Base-by-base conservation (phyloP, 192 early-diverging fungal species). In the Coemansia sp. region DNA sequence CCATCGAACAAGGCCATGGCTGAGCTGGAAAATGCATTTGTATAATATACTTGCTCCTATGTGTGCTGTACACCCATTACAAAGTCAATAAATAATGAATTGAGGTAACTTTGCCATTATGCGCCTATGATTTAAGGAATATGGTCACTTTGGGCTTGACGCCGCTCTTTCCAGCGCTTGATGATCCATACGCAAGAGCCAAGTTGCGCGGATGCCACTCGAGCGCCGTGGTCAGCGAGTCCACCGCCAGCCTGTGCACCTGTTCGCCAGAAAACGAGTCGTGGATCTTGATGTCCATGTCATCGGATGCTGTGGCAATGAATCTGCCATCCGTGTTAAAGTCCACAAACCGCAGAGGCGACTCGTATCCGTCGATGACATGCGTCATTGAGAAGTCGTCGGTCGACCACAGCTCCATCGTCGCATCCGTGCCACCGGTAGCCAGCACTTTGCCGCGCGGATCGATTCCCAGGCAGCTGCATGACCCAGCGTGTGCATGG, bases 151-250 rank as follows among this genome's bases (percentile, higher is more conserved):
- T 23, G 18, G 70, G 59, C 45, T 68, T 68, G 10, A 20, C 39
- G 29, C 20, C 1, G 42, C 40, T 34, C 57, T 75, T 75, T 33
- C n/a, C 46, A 0, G 70, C 64, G 5, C 62, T 67, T 0, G 56
- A 40, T 2, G 79, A 64, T n/a, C 65, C 79, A 33, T 72, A 75
- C 5, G 79, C 79, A 13, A 81, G 52, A 0, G 67, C 67, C 60
- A 75, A 39, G 43, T 81, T 81, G 21, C 73, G 73, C 15, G 79
- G 79, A 34, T 81, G 69, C 79, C 79, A 81, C 52, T 58, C 67
- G 0, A 81, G 43, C 1, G 79, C 67, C 0, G 73, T 81, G 4
- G 70, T 61, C 57, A 75, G 40, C 55, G 66, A 45, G n/a, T 66
- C 49, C 6, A 75, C 57, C 12, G 20, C 21, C 49, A 75, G 26